Evolutionary conservation across 1,284 basidiomycete species (phyloP), one percentile per base, ranked within the genome.

Genomic region (Trichosporon ovoides): DNA sequence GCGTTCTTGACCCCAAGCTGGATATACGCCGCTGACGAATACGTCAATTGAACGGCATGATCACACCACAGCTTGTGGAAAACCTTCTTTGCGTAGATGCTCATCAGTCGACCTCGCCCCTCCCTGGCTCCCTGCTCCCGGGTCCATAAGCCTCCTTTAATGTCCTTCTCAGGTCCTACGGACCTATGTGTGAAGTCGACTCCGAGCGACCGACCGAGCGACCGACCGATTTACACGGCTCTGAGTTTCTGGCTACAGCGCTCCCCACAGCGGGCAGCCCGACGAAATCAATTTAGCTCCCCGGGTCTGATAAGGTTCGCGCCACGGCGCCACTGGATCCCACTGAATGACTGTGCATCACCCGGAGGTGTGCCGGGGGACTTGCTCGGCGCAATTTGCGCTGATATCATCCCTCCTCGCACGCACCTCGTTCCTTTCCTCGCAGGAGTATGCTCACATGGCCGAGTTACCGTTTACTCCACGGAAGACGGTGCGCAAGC

Each of bases 321-420:
- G 43, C 43, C 43, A 48, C 43, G 28, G 28, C 24, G 43, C 43
- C 43, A 48, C 43, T 48, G 43, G 43, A 48, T 48, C 43, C 43
- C 43, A 48, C 43, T 31, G 43, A 48, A 14, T 28, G 18, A 48
- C n/a, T 9, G 16, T 31, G 24, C 22, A n/a, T 48, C 43, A 7
- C 43, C 22, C 43, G 22, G 22, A 48, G 43, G 22, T 31, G 24
- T 12, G 38, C 18, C 11, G 38, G 18, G 18, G 18, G 18, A 18
- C 38, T 11, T 20, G 20, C 13, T 18, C 38, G 20, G 11, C 19
- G 18, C 10, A 18, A 18, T 11, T 10, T 18, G 19, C 20, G 3
- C 11, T 20, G 20, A 7, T 14, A 19, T 12, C 43, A 16, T 14
- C 24, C 43, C 43, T 24, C 22, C 14, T 48, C 13, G 14, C 10